Conservation (phyloP, 345 rosid species). For the Populus davidiana region DNA sequence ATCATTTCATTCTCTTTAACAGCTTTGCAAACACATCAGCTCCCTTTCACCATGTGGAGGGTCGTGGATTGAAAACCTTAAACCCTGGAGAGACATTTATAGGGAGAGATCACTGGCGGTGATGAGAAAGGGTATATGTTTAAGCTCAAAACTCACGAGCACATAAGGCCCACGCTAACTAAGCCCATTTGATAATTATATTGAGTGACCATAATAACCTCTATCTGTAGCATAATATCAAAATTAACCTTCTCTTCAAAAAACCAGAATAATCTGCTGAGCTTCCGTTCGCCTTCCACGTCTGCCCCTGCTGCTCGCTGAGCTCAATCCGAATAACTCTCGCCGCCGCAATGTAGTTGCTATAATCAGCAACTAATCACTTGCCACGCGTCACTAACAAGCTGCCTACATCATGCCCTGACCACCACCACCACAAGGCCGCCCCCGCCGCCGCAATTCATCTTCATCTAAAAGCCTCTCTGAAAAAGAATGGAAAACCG, state of each 20-base stretch:
- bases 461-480: not conserved
- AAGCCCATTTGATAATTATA: not conserved
- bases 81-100: not conserved
- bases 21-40: too few relatives aligned
- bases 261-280: not conserved
- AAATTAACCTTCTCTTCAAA: not conserved
- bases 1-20: too few relatives aligned
- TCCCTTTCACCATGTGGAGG: not conserved
- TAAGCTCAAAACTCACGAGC: not conserved
- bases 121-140: not conserved
- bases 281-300: not conserved
- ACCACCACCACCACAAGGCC: too few relatives aligned
- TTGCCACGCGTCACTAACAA: not conserved
- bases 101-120: not conserved
- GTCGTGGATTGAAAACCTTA: not conserved
- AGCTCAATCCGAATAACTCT: not conserved
- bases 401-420: not conserved
- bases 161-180: not conserved
- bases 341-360: not conserved
- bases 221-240: not conserved
- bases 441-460: too few relatives aligned
- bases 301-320: not conserved
- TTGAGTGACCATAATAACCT: not conserved
- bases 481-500: constrained; percentile 14
- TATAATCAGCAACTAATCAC: not conserved